Evolutionary conservation across 768 basidiomycete genomes (phyloP).

Genomic region (Scleroderma citrinum): DNA sequence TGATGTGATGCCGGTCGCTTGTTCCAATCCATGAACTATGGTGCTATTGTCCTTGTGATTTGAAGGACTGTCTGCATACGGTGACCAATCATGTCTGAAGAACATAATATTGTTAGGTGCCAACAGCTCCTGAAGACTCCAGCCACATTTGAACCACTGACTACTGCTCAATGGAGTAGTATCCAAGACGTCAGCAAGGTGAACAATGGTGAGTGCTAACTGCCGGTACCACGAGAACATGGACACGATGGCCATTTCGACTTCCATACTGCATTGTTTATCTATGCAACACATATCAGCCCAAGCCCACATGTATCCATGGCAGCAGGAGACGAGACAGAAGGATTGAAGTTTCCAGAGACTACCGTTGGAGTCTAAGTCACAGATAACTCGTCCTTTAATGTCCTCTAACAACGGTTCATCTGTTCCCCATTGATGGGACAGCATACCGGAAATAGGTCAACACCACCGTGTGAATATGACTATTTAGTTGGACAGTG

Average conservation of each 20-base stretch:
- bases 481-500: not conserved
- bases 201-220: too few relatives aligned
- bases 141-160: too few relatives aligned
- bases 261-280: too few relatives aligned
- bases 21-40: not conserved
- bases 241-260: too few relatives aligned
- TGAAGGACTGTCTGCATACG: not conserved
- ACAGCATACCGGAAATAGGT: not conserved
- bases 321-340: not conserved
- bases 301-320: not conserved
- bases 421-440: slow-evolving; percentile 2
- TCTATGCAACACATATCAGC: too few relatives aligned
- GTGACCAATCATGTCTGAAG: slow-evolving; percentile 1
- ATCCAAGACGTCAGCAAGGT: too few relatives aligned
- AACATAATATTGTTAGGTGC: not conserved
- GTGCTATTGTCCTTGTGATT: not conserved
- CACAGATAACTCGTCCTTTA: not conserved
- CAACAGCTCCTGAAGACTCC: slow-evolving; percentile 2
- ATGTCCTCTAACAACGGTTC: not conserved
- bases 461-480: not conserved
- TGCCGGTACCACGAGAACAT: too few relatives aligned
- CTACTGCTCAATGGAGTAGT: too few relatives aligned
- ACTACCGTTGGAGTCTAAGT: not conserved
- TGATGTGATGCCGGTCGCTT: not conserved
- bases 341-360: slow-evolving; percentile 1